Evolutionary conservation across 345 rosid species (phyloP).

Genomic region (Pistacia atlantica): DNA sequence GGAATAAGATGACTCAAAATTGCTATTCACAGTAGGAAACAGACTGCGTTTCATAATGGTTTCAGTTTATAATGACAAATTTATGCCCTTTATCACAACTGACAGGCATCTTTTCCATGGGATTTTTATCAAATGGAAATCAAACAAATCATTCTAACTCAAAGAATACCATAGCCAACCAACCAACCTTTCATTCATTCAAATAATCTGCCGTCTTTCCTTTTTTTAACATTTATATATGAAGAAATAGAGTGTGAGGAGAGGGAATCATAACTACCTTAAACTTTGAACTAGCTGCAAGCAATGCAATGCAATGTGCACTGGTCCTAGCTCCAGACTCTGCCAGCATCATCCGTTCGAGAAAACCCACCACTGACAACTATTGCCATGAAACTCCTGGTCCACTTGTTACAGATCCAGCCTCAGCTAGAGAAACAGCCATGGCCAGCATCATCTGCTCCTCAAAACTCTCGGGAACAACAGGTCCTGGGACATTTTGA

Average conservation of each 20-base stretch:
- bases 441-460: slow-evolving; percentile 97
- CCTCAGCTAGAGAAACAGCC: slow-evolving; percentile 95
- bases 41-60: not conserved
- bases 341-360: slow-evolving; percentile 23
- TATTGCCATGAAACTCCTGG: slow-evolving; percentile 74
- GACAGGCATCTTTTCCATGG: not conserved
- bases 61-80: not conserved
- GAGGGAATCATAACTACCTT: slow-evolving; percentile 27
- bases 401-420: slow-evolving; percentile 54
- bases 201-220: slow-evolving; percentile 9
- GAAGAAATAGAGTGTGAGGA: slow-evolving; percentile 9
- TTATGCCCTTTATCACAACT: not conserved
- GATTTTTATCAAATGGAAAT: slow-evolving; percentile 9
- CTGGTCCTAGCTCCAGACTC: slow-evolving; percentile 18
- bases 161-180: slow-evolving; percentile 24
- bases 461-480: slow-evolving; percentile 85
- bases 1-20: not conserved
- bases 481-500: slow-evolving; percentile 43
- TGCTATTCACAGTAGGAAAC: not conserved
- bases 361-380: slow-evolving; percentile 12
- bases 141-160: slow-evolving; percentile 17
- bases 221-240: slow-evolving; percentile 23
- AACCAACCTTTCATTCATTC: slow-evolving; percentile 36
- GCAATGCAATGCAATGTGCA: slow-evolving; percentile 9
- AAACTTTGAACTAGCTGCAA: slow-evolving; percentile 13